A percentile compares a stretch with the other conserved stretches of the same genome.
These are phyloP conservation scores for Gomphus bonarii DNA, from an alignment of 1,284 basidiomycete genomes.

Conservation along the genomic window DNA sequence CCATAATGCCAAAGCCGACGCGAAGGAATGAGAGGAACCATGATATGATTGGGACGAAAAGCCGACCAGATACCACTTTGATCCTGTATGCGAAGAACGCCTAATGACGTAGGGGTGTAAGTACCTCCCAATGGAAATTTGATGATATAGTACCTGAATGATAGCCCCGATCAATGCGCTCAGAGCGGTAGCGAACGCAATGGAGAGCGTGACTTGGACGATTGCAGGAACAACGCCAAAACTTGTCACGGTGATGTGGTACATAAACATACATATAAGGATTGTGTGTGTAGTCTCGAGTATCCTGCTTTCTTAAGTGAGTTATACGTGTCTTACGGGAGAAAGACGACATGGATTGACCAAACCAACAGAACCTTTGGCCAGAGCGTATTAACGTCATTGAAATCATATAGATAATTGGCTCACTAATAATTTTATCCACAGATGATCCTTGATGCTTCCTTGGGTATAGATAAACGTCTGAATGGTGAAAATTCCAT, in stretches of 20 bases:
- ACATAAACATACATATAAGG: not conserved
- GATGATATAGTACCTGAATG: not conserved
- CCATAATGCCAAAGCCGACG: not conserved
- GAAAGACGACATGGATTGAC: too few species aligned
- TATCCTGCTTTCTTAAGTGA: not conserved
- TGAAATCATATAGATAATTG: not conserved
- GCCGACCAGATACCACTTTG: not conserved
- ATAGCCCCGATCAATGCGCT: not conserved
- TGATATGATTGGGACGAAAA: not conserved
- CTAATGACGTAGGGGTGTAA: not conserved
- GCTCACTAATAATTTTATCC: not conserved
- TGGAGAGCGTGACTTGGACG: too few species aligned
- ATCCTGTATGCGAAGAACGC: not conserved
- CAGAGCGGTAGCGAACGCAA: not conserved
- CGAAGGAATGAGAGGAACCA: not conserved
- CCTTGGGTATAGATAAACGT: not conserved
- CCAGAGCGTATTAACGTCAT: not conserved
- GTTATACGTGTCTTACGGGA: too few species aligned
- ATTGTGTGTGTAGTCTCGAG: not conserved
- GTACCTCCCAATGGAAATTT: not conserved
- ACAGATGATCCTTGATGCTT: not conserved
- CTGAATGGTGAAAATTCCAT: not conserved
- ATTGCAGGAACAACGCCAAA: not conserved
- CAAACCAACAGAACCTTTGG: not conserved
- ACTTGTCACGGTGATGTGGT: not conserved